These are phyloP conservation scores for Naganishia friedmannii DNA, from an alignment of 768 basidiomycete species.

Conservation along the genomic window DNA sequence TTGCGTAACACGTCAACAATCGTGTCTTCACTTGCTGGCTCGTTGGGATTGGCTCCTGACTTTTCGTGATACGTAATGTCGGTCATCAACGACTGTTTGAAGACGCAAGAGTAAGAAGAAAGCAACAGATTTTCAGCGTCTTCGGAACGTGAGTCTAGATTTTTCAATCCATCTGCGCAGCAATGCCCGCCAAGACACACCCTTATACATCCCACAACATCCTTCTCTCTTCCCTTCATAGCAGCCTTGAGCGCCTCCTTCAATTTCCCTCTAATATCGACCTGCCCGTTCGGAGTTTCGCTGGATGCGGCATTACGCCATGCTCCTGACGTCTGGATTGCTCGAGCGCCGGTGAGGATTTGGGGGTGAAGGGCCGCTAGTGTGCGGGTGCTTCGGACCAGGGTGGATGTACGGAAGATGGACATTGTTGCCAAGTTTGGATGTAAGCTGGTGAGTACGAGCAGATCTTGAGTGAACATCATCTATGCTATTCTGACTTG, in stretches of 20 bases:
- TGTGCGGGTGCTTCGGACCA: not conserved
- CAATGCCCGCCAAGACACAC: conserved; percentile 32
- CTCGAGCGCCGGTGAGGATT: not conserved
- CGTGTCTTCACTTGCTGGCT: conserved; percentile 38
- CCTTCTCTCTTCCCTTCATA: conserved; percentile 48
- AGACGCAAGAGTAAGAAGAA: too few species aligned
- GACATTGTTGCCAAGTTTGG: not conserved
- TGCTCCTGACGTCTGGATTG: not conserved
- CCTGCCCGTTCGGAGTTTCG: not conserved
- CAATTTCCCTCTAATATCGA: conserved; percentile 38
- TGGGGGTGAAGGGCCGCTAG: not conserved
- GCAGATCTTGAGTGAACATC: too few species aligned
- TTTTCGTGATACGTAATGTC: conserved; percentile 49
- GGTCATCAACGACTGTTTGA: conserved; percentile 41
- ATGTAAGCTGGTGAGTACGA: not conserved
- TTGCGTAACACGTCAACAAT: conserved; percentile 46
- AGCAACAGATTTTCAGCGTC: not conserved
- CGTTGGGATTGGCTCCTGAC: conserved; percentile 43
- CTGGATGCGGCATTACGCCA: conserved; percentile 1
- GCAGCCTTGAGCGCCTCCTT: conserved; percentile 49
- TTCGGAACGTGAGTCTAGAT: conserved; percentile 4
- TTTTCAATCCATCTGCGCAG: not conserved
- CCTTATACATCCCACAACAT: conserved; percentile 42
- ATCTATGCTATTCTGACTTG: not conserved
- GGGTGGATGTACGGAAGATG: not conserved